Conservation (phyloP, 352 stramenopile species). For the Phytophthora agathidicida region DNA sequence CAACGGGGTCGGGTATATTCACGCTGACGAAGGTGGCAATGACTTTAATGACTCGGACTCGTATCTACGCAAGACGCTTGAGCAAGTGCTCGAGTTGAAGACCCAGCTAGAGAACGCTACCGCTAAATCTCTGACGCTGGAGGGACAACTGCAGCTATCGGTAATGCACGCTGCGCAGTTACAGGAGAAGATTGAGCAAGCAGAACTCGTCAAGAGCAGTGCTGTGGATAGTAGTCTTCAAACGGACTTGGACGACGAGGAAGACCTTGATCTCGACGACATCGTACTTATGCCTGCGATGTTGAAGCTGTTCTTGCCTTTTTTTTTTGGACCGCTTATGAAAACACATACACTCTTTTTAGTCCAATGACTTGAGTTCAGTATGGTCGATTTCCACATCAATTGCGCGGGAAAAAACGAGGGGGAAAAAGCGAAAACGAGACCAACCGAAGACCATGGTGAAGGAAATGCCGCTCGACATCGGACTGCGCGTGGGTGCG, state of each 20-base stretch:
- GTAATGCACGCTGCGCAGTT: conserved; percentile 29
- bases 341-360: not conserved
- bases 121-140: conserved; percentile 33
- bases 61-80: conserved; percentile 67
- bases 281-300: conserved; percentile 45
- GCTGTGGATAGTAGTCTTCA: conserved; percentile 46
- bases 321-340: too few species aligned
- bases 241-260: conserved; percentile 59
- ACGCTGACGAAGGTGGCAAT: conserved; percentile 19
- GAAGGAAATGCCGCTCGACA: conserved; percentile 65
- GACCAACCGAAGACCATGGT: conserved; percentile 22
- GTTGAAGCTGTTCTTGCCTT: conserved; percentile 50
- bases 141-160: conserved; percentile 44
- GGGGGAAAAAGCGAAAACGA: conserved; percentile 7
- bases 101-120: conserved; percentile 44
- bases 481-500: conserved; percentile 73
- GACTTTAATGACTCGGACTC: conserved; percentile 41
- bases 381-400: conserved; percentile 15
- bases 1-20: conserved; percentile 58
- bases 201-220: conserved; percentile 37
- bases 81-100: conserved; percentile 66
- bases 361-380: not conserved
- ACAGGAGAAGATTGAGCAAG: conserved; percentile 47
- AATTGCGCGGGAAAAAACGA: conserved; percentile 16
- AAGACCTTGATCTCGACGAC: conserved; percentile 52